Evolutionary conservation across 495 filamentous ascomycete species (phyloP), one percentile per base, ranked within the genome.

Genomic region (Lophiotrema nucula): DNA sequence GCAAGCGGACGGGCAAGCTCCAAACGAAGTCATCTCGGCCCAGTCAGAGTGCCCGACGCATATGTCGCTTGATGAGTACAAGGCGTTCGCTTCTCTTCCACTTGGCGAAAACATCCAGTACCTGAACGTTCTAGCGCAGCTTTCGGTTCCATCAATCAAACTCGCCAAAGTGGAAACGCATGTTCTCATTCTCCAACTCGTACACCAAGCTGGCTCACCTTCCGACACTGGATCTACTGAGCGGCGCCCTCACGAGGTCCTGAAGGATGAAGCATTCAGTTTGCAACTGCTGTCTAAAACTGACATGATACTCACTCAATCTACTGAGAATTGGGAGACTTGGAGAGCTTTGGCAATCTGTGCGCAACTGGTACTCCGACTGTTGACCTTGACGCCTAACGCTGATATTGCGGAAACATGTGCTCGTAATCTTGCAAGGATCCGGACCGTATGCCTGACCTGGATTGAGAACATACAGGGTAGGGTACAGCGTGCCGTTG

Each of bases 281-380:
- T 2, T 31, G 41, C 23, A 24, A 1, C 4, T 67, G 5, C 8
- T 65, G 0, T 24, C 45, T 3, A 41, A 56, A 27, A 27, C 68
- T 2, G 8, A 42, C 1, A 28, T 11, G 1, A 49, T 57, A 18
- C n/a, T 60, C 11, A 23, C 24, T 12, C 41, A 48, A 47, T 33
- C 64, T 10, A 47, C 47, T 18, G 60, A 55, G 21, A 67, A 68
- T 33, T 67, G 67, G 66, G 53, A 69, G 24, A 51, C 57, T 4
- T 54, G 47, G 28, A 27, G 56, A 22, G 47, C 64, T 2, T 21
- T 69, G 1, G 37, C 43, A 18, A 53, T 33, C 21, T 57, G 61
- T 25, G 41, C 62, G 12, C 41, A 39, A 12, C 37, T 69, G 19
- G 33, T 48, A 5, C 10, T 25, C 22, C 41, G 60, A 18, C 16